These are phyloP conservation scores for Rhodotorula diobovata DNA, from an alignment of 768 basidiomycete genomes.

Conservation along the genomic window DNA sequence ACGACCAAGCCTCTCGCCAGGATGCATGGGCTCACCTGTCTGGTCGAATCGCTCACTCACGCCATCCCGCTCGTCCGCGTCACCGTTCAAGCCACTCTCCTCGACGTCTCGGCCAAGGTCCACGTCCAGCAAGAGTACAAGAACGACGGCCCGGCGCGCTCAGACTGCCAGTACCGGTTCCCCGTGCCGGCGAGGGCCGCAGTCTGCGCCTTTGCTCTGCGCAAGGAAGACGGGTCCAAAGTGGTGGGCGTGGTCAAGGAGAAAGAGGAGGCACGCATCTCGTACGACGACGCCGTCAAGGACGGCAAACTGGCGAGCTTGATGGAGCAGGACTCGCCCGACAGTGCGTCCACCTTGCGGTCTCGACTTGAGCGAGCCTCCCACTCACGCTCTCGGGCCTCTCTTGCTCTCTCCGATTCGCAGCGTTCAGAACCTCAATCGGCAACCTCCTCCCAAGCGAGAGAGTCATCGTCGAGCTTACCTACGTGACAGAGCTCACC, in stretches of 20 bases:
- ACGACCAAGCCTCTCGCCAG: too few species aligned
- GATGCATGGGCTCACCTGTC: constrained; percentile 5
- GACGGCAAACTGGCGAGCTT: constrained; percentile 53
- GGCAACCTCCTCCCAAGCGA: constrained; percentile 21
- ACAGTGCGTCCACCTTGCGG: constrained; percentile 7
- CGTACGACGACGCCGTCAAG: constrained; percentile 51
- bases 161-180: constrained; percentile 54
- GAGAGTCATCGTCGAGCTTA: constrained; percentile 21
- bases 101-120: constrained; percentile 22
- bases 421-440: constrained; percentile 19
- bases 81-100: background rate
- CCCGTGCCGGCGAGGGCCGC: constrained; percentile 59
- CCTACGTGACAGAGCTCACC: constrained; percentile 58
- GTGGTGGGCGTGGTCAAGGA: constrained; percentile 56
- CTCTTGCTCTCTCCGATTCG: too few species aligned
- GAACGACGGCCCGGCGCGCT: background rate
- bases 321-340: constrained; percentile 47
- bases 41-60: background rate
- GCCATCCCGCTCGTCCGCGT: constrained; percentile 11
- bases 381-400: background rate
- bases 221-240: constrained; percentile 51
- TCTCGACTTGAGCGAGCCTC: too few species aligned
- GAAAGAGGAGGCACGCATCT: constrained; percentile 51
- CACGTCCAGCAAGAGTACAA: constrained; percentile 8
- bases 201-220: constrained; percentile 57